These are phyloP conservation scores for Microbotryum intermedium DNA, from an alignment of 1,284 basidiomycete species.

Conservation along the genomic window DNA sequence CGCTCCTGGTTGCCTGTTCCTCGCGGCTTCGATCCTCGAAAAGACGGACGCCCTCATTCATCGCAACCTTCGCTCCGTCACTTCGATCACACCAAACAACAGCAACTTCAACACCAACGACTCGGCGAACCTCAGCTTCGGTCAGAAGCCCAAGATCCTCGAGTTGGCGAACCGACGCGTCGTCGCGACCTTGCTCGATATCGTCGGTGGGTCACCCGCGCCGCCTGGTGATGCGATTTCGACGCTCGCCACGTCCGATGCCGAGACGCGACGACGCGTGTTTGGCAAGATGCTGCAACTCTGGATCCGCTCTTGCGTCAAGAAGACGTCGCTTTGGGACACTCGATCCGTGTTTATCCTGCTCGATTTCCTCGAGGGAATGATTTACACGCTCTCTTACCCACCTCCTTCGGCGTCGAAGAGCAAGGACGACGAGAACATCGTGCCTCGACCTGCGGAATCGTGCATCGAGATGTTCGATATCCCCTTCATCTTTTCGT, in stretches of 20 bases:
- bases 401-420: conserved; percentile 33
- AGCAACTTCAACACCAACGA: conserved; percentile 45
- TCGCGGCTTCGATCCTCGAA: conserved; percentile 35
- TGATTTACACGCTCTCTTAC: conserved; percentile 34
- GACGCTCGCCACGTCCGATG: conserved; percentile 3
- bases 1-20: conserved; percentile 43
- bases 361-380: conserved; percentile 33
- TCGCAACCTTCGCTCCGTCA: conserved; percentile 36
- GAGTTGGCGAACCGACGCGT: conserved; percentile 46
- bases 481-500: conserved; percentile 42
- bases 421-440: conserved; percentile 37
- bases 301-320: conserved; percentile 44
- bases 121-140: conserved; percentile 44
- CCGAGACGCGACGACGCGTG: conserved; percentile 33
- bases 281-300: conserved; percentile 44
- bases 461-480: conserved; percentile 39
- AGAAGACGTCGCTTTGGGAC: conserved; percentile 45
- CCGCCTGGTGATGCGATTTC: neutral
- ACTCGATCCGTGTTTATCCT: conserved; percentile 45
- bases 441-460: conserved; percentile 12
- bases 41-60: conserved; percentile 36
- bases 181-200: conserved; percentile 44
- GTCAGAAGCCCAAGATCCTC: conserved; percentile 45
- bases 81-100: conserved; percentile 42
- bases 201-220: conserved; percentile 36